Conservation (phyloP, 352 stramenopile species). For the Globisporangium recalcitrans region DNA sequence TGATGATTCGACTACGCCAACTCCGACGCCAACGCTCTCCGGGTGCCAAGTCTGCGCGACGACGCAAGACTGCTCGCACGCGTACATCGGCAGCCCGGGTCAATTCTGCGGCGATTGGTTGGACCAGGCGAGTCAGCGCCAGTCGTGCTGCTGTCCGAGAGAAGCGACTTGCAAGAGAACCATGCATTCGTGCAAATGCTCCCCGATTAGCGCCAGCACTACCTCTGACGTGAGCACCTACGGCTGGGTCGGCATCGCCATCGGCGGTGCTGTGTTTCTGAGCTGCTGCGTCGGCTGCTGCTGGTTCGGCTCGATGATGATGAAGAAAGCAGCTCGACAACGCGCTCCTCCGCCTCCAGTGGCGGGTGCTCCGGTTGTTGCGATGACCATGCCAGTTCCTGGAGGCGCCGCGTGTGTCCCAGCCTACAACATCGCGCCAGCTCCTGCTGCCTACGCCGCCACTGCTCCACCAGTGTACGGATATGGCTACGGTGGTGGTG, state of each 20-base stretch:
- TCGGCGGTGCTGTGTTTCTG: conserved; percentile 5
- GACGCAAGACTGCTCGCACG: conserved; percentile 20
- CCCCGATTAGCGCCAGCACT: neutral
- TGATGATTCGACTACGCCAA: neutral
- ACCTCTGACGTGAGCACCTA: conserved; percentile 1
- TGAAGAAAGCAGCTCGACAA: conserved; percentile 2
- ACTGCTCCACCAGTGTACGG: conserved; percentile 1
- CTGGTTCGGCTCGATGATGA: conserved; percentile 3
- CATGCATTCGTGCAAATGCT: conserved; percentile 11
- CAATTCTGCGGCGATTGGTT: conserved; percentile 29
- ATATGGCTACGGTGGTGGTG: conserved; percentile 7
- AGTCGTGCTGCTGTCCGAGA: conserved; percentile 25
- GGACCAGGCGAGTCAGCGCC: conserved; percentile 17
- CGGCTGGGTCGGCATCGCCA: conserved; percentile 3
- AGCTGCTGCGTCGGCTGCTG: conserved; percentile 9
- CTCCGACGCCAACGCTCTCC: conserved; percentile 9
- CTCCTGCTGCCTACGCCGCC: neutral
- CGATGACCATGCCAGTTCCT: neutral
- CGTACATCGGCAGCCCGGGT: conserved; percentile 20
- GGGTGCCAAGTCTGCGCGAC: conserved; percentile 25
- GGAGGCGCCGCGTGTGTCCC: neutral
- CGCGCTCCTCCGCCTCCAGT: neutral
- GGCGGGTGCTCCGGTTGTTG: neutral
- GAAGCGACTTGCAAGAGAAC: conserved; percentile 18
- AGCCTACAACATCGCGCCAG: conserved; percentile 6